phyloP scores from a whole-genome alignment of 768 basidiomycete genomes.

The Lactarius trivialis region DNA sequence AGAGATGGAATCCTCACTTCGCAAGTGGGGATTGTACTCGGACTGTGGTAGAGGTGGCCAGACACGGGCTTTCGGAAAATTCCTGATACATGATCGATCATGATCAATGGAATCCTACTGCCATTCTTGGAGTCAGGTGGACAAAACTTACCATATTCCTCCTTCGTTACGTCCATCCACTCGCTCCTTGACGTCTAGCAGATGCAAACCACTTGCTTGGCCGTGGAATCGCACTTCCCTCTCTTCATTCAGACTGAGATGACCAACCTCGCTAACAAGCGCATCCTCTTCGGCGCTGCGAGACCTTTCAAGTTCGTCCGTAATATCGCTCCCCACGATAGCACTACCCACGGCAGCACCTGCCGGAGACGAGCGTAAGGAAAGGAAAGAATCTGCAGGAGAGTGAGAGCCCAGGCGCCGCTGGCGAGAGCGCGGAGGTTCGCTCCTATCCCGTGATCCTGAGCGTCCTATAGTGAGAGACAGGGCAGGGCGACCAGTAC shows the following conservation, averaged over 20 bases:
- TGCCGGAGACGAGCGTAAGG: conserved; percentile 14
- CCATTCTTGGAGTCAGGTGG: conserved; percentile 7
- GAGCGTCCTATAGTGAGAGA: conserved; percentile 11
- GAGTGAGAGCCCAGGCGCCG: conserved; percentile 12
- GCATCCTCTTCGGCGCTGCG: conserved; percentile 35
- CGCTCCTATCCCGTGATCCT: conserved; percentile 6
- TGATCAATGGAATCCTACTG: conserved; percentile 19
- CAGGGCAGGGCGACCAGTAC: conserved; percentile 7
- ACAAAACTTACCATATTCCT: conserved; percentile 57
- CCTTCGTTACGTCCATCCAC: conserved; percentile 63
- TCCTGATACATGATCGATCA: conserved; percentile 36
- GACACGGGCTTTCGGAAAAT: conserved; percentile 82
- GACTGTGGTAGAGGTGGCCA: conserved; percentile 60
- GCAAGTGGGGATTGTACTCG: conserved; percentile 24
- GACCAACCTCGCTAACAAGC: conserved; percentile 69
- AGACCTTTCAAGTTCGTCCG: conserved; percentile 24
- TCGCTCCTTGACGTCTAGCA: conserved; percentile 56
- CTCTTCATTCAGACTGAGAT: conserved; percentile 83
- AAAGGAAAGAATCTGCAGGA: conserved; percentile 12
- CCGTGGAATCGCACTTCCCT: conserved; percentile 83
- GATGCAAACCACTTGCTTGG: conserved; percentile 73
- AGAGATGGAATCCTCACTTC: conserved; percentile 34
- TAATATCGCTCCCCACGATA: conserved; percentile 3
- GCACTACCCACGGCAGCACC: conserved; percentile 10
- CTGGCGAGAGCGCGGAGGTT: conserved; percentile 18